Evolutionary conservation across 1,284 basidiomycete genomes (phyloP), one percentile per base, ranked within the genome.

Genomic region (Ceratobasidium sp.): DNA sequence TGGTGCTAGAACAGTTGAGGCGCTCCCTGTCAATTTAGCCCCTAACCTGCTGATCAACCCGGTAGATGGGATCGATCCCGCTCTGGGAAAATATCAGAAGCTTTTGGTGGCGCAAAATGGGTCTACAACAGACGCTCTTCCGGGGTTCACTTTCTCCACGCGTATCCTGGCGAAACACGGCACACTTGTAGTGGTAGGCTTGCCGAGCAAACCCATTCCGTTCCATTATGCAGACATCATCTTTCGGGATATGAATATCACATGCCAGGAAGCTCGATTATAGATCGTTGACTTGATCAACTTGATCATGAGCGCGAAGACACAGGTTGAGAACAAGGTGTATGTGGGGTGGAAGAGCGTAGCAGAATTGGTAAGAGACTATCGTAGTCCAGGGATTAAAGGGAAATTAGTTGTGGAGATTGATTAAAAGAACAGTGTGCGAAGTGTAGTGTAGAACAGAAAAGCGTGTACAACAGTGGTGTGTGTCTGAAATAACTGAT

Each of bases 161-260:
- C 35, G 72, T 26, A 62, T 79, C 21, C 66, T 75, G 13, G 72
- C 75, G 9, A 75, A 76, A 57, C 78, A 79, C 50, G 77, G 78
- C 1, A 66, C 69, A 7, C 44, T 78, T n/a, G 77, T 78, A 26
- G 63, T 76, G n/a, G 73, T 76, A 14, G 66, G 73, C 16, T 73
- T 75, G 57, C 76, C 77, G 13, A 62, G 58, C 26, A 58, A 73
- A 5, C 71, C 71, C 21, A 73, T 77, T 43, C 73, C 69, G 13
- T 49, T 71, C 23, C 32, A n/a, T 23, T 70, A 64, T 47, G 35
- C 50, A 1, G 69, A 73, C 32, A 55, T 77, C 28, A 75, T 77
- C 57, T 74, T 75, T 57, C 44, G 73, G 54, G 76, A 77, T 32
- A 72, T 76, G 55, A 73, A 59, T 38, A 50, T 77, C 14, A 72